Conservation (phyloP, 768 basidiomycete species). For the Tylopilus rubrobrunneus region DNA sequence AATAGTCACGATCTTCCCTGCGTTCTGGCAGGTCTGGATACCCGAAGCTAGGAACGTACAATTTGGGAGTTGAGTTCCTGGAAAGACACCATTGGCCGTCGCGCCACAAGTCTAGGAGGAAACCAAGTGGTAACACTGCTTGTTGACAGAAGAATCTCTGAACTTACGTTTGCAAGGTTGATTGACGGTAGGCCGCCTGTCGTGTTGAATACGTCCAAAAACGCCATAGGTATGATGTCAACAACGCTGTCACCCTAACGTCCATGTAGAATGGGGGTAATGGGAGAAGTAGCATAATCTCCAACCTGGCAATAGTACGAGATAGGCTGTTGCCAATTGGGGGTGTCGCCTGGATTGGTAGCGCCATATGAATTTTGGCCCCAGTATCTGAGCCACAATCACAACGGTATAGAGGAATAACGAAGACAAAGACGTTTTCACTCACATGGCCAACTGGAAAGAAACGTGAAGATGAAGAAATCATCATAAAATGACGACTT, state of each 20-base stretch:
- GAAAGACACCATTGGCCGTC: constrained; percentile 52
- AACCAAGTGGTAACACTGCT: not conserved
- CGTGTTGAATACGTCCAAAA: constrained; percentile 56
- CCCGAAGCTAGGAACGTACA: constrained; percentile 58
- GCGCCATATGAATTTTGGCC: constrained; percentile 39
- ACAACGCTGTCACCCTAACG: constrained; percentile 54
- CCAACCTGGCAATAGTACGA: constrained; percentile 32
- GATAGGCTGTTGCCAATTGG: constrained; percentile 31
- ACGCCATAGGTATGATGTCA: constrained; percentile 59
- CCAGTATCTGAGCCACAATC: constrained; percentile 25
- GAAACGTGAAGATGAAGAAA: not conserved
- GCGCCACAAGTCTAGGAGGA: constrained; percentile 55
- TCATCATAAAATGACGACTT: not conserved
- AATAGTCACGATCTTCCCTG: constrained; percentile 58
- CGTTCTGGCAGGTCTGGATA: constrained; percentile 61
- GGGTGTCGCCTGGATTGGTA: constrained; percentile 25
- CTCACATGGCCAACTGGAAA: constrained; percentile 21
- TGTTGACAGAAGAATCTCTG: not conserved
- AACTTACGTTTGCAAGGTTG: constrained; percentile 54
- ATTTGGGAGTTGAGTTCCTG: constrained; percentile 59
- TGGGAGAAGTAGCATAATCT: not conserved
- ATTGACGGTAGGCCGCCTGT: constrained; percentile 56
- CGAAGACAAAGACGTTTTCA: not conserved
- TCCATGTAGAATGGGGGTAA: not conserved
- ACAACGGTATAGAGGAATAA: not conserved